Percentiles rank a stretch among this genome's conserved stretches.
phyloP scores from a whole-genome alignment of 345 rosid genomes.

The Mercurialis annua region DNA sequence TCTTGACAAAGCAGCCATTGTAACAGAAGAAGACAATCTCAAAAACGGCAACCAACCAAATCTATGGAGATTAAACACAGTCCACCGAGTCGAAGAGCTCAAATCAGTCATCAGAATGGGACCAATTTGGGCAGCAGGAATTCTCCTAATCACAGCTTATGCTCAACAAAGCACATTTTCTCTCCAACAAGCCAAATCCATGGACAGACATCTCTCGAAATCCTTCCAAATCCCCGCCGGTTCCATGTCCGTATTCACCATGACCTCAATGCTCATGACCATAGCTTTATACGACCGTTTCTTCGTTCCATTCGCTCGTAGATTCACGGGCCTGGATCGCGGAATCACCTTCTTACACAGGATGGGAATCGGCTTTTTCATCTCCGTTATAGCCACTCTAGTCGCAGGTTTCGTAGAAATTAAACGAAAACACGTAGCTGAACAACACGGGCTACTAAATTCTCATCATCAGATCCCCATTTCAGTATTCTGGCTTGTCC shows the following conservation, averaged over 20 bases:
- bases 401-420: slow-evolving; percentile 73
- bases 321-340: slow-evolving; percentile 66
- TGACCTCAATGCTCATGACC: slow-evolving; percentile 61
- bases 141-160: slow-evolving; percentile 69
- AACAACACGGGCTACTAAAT: slow-evolving; percentile 32
- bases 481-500: slow-evolving; percentile 73
- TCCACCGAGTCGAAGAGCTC: slow-evolving; percentile 83
- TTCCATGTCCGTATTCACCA: slow-evolving; percentile 86
- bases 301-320: slow-evolving; percentile 51
- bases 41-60: slow-evolving; percentile 48
- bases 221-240: slow-evolving; percentile 78
- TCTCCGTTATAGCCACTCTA: slow-evolving; percentile 66
- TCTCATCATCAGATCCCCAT: slow-evolving; percentile 48
- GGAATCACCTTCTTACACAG: slow-evolving; percentile 76
- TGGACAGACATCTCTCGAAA: slow-evolving; percentile 65
- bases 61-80: slow-evolving; percentile 71
- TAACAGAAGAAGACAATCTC: slow-evolving; percentile 45
- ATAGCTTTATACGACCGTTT: slow-evolving; percentile 68
- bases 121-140: slow-evolving; percentile 86
- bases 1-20: slow-evolving; percentile 76
- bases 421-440: slow-evolving; percentile 53
- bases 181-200: slow-evolving; percentile 77
- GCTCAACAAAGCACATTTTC: slow-evolving; percentile 86
- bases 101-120: slow-evolving; percentile 81
- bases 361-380: slow-evolving; percentile 79